These are phyloP conservation scores for Cyclospora cayetanensis DNA, from an alignment of 169 alveolate species.

Conservation along the genomic window DNA sequence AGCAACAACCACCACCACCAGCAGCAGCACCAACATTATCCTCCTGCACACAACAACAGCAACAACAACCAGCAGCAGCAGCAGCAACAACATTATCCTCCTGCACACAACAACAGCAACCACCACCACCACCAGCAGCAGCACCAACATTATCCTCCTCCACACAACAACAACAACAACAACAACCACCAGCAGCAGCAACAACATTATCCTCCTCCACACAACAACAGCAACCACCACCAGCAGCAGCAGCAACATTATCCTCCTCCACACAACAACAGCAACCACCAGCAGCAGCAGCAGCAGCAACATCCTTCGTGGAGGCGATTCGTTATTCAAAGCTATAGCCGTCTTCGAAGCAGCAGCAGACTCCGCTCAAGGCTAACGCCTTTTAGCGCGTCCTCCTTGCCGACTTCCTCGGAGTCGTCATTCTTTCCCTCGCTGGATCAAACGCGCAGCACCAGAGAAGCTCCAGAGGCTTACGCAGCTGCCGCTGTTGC, in stretches of 20 bases:
- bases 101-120: too few relatives aligned
- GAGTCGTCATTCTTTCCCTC: too few relatives aligned
- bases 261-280: too few relatives aligned
- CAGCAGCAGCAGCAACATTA: background rate
- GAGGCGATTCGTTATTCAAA: background rate
- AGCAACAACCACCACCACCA: background rate
- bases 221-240: background rate
- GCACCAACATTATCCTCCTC: too few relatives aligned
- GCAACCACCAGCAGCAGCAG: background rate
- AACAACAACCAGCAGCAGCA: background rate
- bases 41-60: background rate
- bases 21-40: background rate
- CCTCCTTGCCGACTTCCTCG: too few relatives aligned
- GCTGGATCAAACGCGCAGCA: background rate
- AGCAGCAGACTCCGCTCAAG: slow-evolving; percentile 12
- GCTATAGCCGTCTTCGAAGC: background rate
- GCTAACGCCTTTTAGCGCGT: too few relatives aligned
- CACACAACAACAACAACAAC: too few relatives aligned
- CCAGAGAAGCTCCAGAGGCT: background rate
- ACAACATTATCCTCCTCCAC: too few relatives aligned
- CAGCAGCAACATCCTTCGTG: background rate
- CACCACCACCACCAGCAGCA: too few relatives aligned
- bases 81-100: background rate
- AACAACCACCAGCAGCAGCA: too few relatives aligned
- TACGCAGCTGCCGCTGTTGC: background rate